A percentile compares a stretch with the other conserved stretches of the same genome.
Conservation (phyloP, 2,329 filamentous ascomycete genomes). For the Monilinia fructicola region DNA sequence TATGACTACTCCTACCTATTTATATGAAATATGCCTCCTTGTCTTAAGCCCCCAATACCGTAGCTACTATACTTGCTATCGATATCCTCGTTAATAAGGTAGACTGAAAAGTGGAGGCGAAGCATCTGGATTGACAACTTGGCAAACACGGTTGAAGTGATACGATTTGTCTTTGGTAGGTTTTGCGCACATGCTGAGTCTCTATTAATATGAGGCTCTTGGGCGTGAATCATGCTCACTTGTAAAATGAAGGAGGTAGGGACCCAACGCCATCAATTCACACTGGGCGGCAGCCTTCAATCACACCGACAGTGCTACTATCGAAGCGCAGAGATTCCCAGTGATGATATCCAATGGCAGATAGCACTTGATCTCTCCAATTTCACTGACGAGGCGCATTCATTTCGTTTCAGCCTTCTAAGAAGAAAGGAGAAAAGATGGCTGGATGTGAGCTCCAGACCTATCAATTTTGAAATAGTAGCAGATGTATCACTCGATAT, state of each 20-base stretch:
- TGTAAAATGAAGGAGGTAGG: conserved; percentile 12
- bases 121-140: conserved; percentile 13
- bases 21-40: neutral
- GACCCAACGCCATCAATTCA: conserved; percentile 1
- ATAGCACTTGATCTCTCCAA: neutral
- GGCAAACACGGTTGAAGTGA: conserved; percentile 13
- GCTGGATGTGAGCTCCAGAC: neutral
- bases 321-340: neutral
- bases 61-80: neutral
- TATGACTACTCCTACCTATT: neutral
- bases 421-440: conserved; percentile 2
- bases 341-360: neutral
- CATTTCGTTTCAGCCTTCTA: neutral
- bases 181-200: neutral
- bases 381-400: neutral
- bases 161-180: neutral
- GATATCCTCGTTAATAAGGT: neutral
- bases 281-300: neutral
- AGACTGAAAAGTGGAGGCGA: conserved; percentile 8
- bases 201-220: neutral
- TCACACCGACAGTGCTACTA: neutral
- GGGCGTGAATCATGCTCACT: neutral
- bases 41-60: neutral
- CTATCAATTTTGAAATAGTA: conserved; percentile 5
- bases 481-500: conserved; percentile 10